Conservation (phyloP, 345 rosid genomes). For the Combretum micranthum region DNA sequence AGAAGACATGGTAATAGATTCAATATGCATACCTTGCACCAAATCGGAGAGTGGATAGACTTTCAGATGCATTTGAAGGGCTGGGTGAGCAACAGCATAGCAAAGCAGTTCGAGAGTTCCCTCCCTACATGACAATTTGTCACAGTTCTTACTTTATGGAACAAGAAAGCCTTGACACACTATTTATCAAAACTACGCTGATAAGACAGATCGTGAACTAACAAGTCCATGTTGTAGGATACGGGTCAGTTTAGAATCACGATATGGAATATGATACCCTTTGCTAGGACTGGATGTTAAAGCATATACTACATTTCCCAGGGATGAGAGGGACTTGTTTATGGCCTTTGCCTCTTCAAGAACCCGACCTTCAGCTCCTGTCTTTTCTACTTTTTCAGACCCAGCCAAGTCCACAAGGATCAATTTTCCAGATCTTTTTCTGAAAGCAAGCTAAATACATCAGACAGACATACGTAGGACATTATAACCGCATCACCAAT, state of each 20-base stretch:
- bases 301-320: slow-evolving; percentile 83
- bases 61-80: slow-evolving; percentile 69
- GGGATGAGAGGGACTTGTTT: slow-evolving; percentile 84
- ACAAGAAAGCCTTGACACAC: neutral
- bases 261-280: slow-evolving; percentile 67
- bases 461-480: neutral
- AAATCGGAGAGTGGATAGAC: slow-evolving; percentile 82
- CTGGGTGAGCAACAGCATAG: slow-evolving; percentile 95
- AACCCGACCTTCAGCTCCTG: slow-evolving; percentile 91
- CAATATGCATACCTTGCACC: slow-evolving; percentile 57
- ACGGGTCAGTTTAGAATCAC: slow-evolving; percentile 94
- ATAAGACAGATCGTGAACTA: slow-evolving; percentile 17
- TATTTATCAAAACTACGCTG: slow-evolving; percentile 4
- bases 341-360: slow-evolving; percentile 94
- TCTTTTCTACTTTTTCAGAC: slow-evolving; percentile 91
- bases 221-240: slow-evolving; percentile 84
- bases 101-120: slow-evolving; percentile 69
- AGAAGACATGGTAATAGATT: neutral
- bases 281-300: slow-evolving; percentile 69
- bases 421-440: slow-evolving; percentile 59
- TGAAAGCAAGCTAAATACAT: slow-evolving; percentile 17
- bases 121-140: slow-evolving; percentile 49
- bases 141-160: neutral
- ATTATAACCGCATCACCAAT: neutral
- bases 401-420: slow-evolving; percentile 90